phyloP scores from a whole-genome alignment of 441 rosid genomes.

The Biscutella auriculata region DNA sequence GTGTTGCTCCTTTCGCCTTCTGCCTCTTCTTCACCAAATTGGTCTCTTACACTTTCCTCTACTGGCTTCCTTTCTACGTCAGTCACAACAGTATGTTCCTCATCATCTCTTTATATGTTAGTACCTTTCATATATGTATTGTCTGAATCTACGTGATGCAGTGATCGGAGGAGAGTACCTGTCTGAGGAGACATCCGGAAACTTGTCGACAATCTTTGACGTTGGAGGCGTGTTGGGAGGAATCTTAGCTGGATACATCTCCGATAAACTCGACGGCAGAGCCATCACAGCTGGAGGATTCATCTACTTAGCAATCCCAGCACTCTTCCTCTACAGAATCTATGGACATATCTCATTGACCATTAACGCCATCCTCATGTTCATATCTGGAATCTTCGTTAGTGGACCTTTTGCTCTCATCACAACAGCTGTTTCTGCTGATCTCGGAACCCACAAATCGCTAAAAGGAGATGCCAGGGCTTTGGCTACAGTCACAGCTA shows the following conservation, averaged over 20 bases:
- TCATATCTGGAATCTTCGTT: conserved; percentile 68
- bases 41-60: conserved; percentile 93
- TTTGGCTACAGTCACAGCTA: conserved; percentile 88
- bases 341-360: conserved; percentile 66
- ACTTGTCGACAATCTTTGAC: conserved; percentile 76
- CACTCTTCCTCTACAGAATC: conserved; percentile 66
- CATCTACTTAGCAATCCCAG: conserved; percentile 86
- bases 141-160: conserved; percentile 21
- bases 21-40: conserved; percentile 88
- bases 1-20: conserved; percentile 84
- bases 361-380: conserved; percentile 53
- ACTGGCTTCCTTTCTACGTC: conserved; percentile 94
- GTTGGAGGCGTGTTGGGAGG: conserved; percentile 93
- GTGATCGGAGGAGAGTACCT: conserved; percentile 76
- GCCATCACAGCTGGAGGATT: conserved; percentile 92
- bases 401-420: conserved; percentile 90
- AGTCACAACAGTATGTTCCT: conserved; percentile 68
- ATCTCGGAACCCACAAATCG: conserved; percentile 88
- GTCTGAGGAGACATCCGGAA: conserved; percentile 63
- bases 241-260: conserved; percentile 73
- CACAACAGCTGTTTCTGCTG: conserved; percentile 93
- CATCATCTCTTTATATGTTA: no score
- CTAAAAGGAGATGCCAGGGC: conserved; percentile 75
- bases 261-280: conserved; percentile 63
- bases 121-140: background rate